A percentile compares a stretch with the other conserved stretches of the same genome.
These are phyloP conservation scores for Elongisporangium prolatum DNA, from an alignment of 352 stramenopile species.

Conservation along the genomic window DNA sequence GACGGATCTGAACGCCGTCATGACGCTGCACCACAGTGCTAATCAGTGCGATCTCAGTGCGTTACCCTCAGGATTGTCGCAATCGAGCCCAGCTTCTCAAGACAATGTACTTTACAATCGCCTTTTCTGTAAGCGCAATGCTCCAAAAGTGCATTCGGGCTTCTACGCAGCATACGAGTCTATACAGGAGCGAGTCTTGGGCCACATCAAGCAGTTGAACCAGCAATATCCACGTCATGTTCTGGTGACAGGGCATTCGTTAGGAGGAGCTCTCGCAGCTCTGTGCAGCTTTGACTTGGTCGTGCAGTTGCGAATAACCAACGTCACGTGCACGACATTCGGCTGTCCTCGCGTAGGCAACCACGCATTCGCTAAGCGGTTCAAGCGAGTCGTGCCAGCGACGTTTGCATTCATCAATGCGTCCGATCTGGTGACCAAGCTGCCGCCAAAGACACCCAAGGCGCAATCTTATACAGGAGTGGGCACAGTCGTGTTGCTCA, in stretches of 20 bases:
- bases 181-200: constrained; percentile 24
- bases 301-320: constrained; percentile 15
- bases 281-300: constrained; percentile 39
- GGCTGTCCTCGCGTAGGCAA: constrained; percentile 35
- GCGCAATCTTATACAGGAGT: constrained; percentile 32
- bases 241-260: constrained; percentile 31
- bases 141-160: constrained; percentile 33
- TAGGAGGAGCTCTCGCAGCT: constrained; percentile 33
- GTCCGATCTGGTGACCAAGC: constrained; percentile 33
- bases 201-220: constrained; percentile 13
- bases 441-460: constrained; percentile 32
- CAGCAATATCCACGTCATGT: constrained; percentile 17
- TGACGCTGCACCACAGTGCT: constrained; percentile 21
- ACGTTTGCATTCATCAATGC: constrained; percentile 42
- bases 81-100: too few relatives aligned
- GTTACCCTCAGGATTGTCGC: background rate
- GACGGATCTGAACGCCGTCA: constrained; percentile 31
- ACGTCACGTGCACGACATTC: constrained; percentile 38
- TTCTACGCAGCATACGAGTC: constrained; percentile 37
- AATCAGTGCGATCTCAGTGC: constrained; percentile 21
- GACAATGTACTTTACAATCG: constrained; percentile 4
- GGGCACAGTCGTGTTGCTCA: constrained; percentile 30
- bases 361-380: constrained; percentile 33
- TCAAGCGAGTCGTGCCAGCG: constrained; percentile 21
- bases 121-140: constrained; percentile 23